Conservation (phyloP, 306 rosid species). For the Cicer bijugum region DNA sequence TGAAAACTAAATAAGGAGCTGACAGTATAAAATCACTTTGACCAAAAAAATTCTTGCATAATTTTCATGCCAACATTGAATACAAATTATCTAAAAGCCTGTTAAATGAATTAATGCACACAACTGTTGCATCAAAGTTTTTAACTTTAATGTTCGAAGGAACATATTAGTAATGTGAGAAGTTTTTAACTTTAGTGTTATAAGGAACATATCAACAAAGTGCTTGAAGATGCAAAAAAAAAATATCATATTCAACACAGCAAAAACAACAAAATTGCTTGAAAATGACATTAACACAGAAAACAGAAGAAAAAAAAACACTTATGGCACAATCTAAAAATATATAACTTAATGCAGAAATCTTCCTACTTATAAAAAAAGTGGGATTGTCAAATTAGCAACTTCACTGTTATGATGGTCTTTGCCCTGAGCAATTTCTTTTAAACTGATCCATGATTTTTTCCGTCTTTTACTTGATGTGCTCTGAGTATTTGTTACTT, state of each 20-base stretch:
- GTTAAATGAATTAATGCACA: too few relatives aligned
- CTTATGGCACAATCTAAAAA: not conserved
- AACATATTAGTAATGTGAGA: too few relatives aligned
- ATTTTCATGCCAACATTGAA: too few relatives aligned
- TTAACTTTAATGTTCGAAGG: too few relatives aligned
- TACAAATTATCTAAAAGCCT: too few relatives aligned
- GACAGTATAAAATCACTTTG: too few relatives aligned
- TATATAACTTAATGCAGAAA: not conserved
- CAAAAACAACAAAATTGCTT: slow-evolving; percentile 21
- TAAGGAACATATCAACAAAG: too few relatives aligned
- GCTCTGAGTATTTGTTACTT: slow-evolving; percentile 48
- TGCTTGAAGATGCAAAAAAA: not conserved
- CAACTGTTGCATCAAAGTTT: too few relatives aligned
- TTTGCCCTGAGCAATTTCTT: slow-evolving; percentile 60
- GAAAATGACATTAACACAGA: not conserved
- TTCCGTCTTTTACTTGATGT: slow-evolving; percentile 56
- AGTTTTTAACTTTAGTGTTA: too few relatives aligned
- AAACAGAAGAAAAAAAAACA: not conserved
- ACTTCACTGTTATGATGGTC: slow-evolving; percentile 39
- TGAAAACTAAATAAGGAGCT: too few relatives aligned
- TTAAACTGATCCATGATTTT: slow-evolving; percentile 85
- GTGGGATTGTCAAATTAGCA: slow-evolving; percentile 52
- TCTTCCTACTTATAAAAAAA: slow-evolving; percentile 42
- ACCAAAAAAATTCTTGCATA: too few relatives aligned
- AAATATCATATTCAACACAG: slow-evolving; percentile 21